Base-by-base conservation (phyloP, 148 eudicot genomes). In the Chenopodium album region DNA sequence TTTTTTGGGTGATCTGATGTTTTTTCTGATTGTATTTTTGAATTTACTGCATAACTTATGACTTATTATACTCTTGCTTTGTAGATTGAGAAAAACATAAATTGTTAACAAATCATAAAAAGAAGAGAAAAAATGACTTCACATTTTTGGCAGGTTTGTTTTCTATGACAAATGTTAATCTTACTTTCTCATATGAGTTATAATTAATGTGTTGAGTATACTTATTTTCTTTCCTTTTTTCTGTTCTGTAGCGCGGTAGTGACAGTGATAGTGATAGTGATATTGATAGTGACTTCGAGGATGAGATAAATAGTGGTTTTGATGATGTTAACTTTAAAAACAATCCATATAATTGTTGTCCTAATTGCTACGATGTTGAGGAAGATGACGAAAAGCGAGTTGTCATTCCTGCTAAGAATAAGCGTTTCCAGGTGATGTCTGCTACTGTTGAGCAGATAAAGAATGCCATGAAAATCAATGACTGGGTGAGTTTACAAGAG, bases 391-490 rank as follows among this genome's bases (percentile, higher is more conserved):
- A 88, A 34, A 89, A 84, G 83, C 95, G 95, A 16, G 91, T 90
- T 68, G 85, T 94, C 14, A 78, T 88, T 28, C 87, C 97, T 73
- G 90, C 90, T 50, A 94, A 93, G 82, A 97, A 92, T 76, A 94
- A 93, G 84, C 89, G 98, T 0, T 93, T 87, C 80, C 91, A 90
- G 71, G 98, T 90, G 89, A 79, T 94, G 93, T 80, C 89, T 75
- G 84, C 94, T 3, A 94, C 98, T 44, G 90, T 94, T 41, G 98
- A 94, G 75, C 95, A 91, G 79, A 93, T 93, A 92, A 91, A 88
- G 87, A 93, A 94, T 86, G 97, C 94, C 6, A 90, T 92, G 91
- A 94, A 94, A 75, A 94, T 94, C 28, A 94, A 94, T 73, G 98
- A 94, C 60, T 94, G 98, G 98, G 95, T 94, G 12, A 91, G 90